Conservation (phyloP, 768 basidiomycete genomes). For the Boletus rubescentipes region DNA sequence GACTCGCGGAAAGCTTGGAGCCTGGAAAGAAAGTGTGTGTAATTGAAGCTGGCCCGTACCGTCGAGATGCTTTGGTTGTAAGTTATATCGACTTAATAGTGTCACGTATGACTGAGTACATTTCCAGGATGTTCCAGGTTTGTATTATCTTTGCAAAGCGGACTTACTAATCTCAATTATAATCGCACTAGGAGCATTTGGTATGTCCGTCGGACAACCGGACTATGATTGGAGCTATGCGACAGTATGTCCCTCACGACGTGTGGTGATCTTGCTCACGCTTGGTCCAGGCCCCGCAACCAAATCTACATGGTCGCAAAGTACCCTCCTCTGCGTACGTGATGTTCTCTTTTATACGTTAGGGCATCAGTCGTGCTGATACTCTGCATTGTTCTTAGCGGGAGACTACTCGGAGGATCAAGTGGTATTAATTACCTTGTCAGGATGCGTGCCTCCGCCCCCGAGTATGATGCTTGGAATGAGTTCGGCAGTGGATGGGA, state of each 20-base stretch:
- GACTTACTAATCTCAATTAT: not conserved
- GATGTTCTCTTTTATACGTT: not conserved
- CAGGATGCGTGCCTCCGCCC: conserved; percentile 20
- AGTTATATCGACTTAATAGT: not conserved
- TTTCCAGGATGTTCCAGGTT: conserved; percentile 20
- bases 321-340: conserved; percentile 7
- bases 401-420: conserved; percentile 20
- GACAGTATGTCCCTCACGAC: conserved; percentile 4
- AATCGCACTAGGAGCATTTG: conserved; percentile 3
- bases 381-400: not conserved
- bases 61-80: conserved; percentile 11
- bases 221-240: conserved; percentile 20
- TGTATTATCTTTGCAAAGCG: not conserved
- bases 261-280: not conserved
- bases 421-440: conserved; percentile 19
- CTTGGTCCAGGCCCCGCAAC: conserved; percentile 13
- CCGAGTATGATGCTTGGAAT: conserved; percentile 20
- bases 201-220: not conserved
- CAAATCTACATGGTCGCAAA: not conserved
- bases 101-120: not conserved
- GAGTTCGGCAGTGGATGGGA: conserved; percentile 18
- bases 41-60: conserved; percentile 17
- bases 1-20: conserved; percentile 13
- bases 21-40: conserved; percentile 16
- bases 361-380: not conserved